phyloP scores from a whole-genome alignment of 75 land plant genomes.

The Isoetes taiwanensis region DNA sequence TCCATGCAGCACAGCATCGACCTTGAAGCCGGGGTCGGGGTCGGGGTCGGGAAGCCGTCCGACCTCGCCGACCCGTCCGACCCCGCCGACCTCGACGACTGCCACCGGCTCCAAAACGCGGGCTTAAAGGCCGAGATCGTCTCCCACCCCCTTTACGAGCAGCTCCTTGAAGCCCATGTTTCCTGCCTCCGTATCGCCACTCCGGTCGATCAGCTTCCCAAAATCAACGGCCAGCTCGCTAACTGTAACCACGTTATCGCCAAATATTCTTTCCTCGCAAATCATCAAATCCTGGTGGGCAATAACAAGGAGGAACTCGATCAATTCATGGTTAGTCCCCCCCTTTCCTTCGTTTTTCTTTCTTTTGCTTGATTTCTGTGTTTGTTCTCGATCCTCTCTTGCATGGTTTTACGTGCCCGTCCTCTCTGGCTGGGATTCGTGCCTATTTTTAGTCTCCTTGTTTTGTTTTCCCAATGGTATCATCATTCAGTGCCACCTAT shows the following conservation, averaged over 20 bases:
- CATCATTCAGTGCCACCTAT: too few species aligned
- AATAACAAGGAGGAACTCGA: slow-evolving; percentile 75
- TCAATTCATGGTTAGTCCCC: slow-evolving; percentile 60
- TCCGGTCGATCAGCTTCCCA: slow-evolving; percentile 85
- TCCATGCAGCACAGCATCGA: too few species aligned
- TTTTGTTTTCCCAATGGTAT: too few species aligned
- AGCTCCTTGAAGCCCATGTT: slow-evolving; percentile 71
- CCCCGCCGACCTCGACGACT: too few species aligned
- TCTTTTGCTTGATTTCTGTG: too few species aligned
- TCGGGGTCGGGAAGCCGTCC: too few species aligned
- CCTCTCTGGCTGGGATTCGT: too few species aligned
- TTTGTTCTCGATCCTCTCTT: too few species aligned
- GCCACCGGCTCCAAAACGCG: slow-evolving; percentile 15
- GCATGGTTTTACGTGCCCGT: too few species aligned
- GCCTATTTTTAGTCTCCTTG: too few species aligned
- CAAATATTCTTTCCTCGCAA: slow-evolving; percentile 50
- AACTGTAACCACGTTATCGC: slow-evolving; percentile 52
- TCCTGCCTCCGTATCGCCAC: slow-evolving; percentile 80
- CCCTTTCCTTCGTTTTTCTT: neutral
- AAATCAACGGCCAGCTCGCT: slow-evolving; percentile 77
- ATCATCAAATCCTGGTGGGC: slow-evolving; percentile 23
- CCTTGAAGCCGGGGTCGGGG: too few species aligned
- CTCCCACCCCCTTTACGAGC: slow-evolving; percentile 69
- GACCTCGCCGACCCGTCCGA: too few species aligned
- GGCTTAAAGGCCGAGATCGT: slow-evolving; percentile 63